phyloP scores from a whole-genome alignment of 2,329 filamentous ascomycete genomes.

The Aureobasidium sp. region DNA sequence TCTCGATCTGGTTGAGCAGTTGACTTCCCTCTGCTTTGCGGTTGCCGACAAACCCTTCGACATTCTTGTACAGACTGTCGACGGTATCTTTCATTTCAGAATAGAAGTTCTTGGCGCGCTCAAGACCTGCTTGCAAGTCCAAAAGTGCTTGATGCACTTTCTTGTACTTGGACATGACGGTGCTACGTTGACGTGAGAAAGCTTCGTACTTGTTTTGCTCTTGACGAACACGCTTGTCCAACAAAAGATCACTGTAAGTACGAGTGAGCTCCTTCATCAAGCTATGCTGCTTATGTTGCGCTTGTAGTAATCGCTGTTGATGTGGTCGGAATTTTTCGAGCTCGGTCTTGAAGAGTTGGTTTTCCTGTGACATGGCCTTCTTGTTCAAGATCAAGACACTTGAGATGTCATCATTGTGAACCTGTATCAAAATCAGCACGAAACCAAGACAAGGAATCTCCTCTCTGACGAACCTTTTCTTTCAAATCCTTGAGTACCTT shows the following conservation, averaged over 20 bases:
- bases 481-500: slow-evolving; percentile 96
- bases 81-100: slow-evolving; percentile 92
- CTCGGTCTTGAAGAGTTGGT: slow-evolving; percentile 86
- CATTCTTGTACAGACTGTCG: slow-evolving; percentile 86
- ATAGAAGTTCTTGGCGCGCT: slow-evolving; percentile 88
- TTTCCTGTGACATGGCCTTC: slow-evolving; percentile 87
- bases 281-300: slow-evolving; percentile 88
- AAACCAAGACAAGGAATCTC: not conserved
- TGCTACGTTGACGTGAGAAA: slow-evolving; percentile 72
- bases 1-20: slow-evolving; percentile 79
- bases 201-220: slow-evolving; percentile 94
- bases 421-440: slow-evolving; percentile 41
- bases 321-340: slow-evolving; percentile 95
- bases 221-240: slow-evolving; percentile 85
- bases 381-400: slow-evolving; percentile 97
- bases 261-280: slow-evolving; percentile 91
- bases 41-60: slow-evolving; percentile 95
- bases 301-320: slow-evolving; percentile 82
- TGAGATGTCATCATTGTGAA: slow-evolving; percentile 93
- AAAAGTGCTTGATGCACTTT: slow-evolving; percentile 88
- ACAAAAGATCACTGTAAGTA: slow-evolving; percentile 76
- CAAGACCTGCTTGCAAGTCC: slow-evolving; percentile 75
- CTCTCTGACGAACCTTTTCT: slow-evolving; percentile 62
- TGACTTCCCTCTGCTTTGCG: slow-evolving; percentile 83
- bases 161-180: slow-evolving; percentile 79